Evolutionary conservation across 2,329 filamentous ascomycete species (phyloP), one percentile per base, ranked within the genome.

Genomic region (Rhytidhysteron rufulum): DNA sequence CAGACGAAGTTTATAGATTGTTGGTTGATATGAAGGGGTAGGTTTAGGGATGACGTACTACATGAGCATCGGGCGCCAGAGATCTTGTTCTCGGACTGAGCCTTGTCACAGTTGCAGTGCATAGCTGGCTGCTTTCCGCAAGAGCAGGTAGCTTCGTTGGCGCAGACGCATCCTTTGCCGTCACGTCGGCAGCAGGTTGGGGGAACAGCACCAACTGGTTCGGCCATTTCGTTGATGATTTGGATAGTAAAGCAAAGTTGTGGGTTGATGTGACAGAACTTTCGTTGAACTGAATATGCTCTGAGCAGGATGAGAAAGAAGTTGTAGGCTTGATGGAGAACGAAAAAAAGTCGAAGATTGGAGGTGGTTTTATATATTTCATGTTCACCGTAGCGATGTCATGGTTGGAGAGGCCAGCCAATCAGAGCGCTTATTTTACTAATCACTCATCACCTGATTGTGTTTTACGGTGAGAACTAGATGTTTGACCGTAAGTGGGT

Each of bases 101-200:
- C 78, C 67, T 88, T 90, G 57, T 80, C 80, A 72, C 91, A 96
- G 47, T 75, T 85, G 79, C 91, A 97, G 65, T 90, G 77, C 35
- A 95, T 80, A 36, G 91, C 91, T 4, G 82, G 80, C 63, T 93
- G 79, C 74, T 95, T 82, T 61, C 91, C 91, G 66, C 91, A 97
- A 13, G 88, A 94, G 80, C 89, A 95, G 45, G 68, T 80, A 47
- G 79, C 77, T 54, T 80, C 75, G 39, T 72, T 67, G 29, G 76
- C 75, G 54, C 77, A 80, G 51, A 75, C 73, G 55, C 79, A 83
- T 56, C 70, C 66, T 54, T 69, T 71, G 49, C 71, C 70, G 54
- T 74, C 70, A 53, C 74, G 75, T 64, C 75, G 75, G 66, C 79
- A 83, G 77, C 79, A 83, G 54, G 74, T 77, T 33, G 62, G 56